Evolutionary conservation across 352 stramenopile species (phyloP), one percentile per base, ranked within the genome.

Genomic region (Phytophthora kernoviae): DNA sequence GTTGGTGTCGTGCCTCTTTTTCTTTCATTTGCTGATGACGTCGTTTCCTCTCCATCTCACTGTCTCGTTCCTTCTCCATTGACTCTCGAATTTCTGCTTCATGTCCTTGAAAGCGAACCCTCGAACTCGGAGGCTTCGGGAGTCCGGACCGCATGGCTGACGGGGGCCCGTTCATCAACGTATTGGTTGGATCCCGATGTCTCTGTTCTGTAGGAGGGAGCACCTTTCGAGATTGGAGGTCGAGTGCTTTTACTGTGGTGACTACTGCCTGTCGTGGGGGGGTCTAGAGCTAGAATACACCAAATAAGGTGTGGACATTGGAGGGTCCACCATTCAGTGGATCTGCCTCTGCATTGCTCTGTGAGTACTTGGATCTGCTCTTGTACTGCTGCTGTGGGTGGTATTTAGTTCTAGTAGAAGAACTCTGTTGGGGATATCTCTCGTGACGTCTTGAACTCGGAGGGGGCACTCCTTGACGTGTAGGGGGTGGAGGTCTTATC

Each of bases 291-390:
- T 73, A 2, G 76, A 79, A 22, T 77, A 83, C 15, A 78, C 70
- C 42, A 86, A 60, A 43, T 73, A 85, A 0, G 75, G 75, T 27
- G 75, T 73, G 0, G 75, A 76, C 61, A 80, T 73, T 10, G 73
- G 65, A 5, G 70, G 76, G 68, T 0, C 65, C 70, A 9, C 68
- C 72, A 33, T 76, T 81, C 15, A 74, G 58, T 11, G 68, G 62
- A 55, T 74, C 62, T 2, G 62, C 40, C 40, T 53, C 39, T 9
- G 20, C 20, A 17, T 30, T 21, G 9, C 46, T 48, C 2, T 66
- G 58, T 1, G 50, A 20, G 50, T 70, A 75, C 64, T 77, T 81
- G 30, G 73, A 83, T 21, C 65, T 60, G 45, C 76, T 86, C 39
- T 77, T 64, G 42, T 79, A 73, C 52, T 88, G 77, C 47, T 79